Conservation (phyloP, 2,329 filamentous ascomycete genomes). For the Fusarium citri region DNA sequence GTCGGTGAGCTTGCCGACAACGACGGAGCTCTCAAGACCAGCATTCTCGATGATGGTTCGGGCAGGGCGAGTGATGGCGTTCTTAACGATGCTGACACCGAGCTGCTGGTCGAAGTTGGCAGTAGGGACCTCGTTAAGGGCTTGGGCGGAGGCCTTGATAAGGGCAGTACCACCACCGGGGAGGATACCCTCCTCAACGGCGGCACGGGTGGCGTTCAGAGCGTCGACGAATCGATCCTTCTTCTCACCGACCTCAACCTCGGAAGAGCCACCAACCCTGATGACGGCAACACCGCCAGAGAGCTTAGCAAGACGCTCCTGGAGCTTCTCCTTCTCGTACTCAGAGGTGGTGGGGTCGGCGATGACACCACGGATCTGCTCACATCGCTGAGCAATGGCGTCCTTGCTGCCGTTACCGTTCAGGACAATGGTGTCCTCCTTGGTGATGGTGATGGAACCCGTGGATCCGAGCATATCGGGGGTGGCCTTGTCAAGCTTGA, state of each 20-base stretch:
- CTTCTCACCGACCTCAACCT: conserved; percentile 99
- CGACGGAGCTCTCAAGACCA: conserved; percentile 92
- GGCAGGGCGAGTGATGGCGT: conserved; percentile 94
- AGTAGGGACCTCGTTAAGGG: conserved; percentile 83
- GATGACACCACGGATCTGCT: conserved; percentile 99
- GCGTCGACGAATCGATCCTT: conserved; percentile 99
- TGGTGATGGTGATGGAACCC: conserved; percentile 99
- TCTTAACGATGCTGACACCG: conserved; percentile 97
- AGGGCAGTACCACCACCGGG: conserved; percentile 98
- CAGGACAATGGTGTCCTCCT: conserved; percentile 98
- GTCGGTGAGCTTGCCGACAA: conserved; percentile 97
- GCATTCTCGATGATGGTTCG: conserved; percentile 98
- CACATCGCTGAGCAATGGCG: conserved; percentile 90
- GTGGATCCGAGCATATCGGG: conserved; percentile 96
- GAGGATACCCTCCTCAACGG: conserved; percentile 98
- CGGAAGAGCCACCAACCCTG: conserved; percentile 96
- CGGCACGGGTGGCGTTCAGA: conserved; percentile 95
- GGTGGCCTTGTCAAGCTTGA: conserved; percentile 99
- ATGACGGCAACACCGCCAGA: conserved; percentile 99
- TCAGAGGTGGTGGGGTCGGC: conserved; percentile 93
- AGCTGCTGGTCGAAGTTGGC: conserved; percentile 99
- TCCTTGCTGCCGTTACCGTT: conserved; percentile 98
- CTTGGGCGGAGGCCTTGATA: conserved; percentile 95
- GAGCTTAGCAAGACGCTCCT: conserved; percentile 99
- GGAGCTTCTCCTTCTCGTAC: conserved; percentile 99